These are phyloP conservation scores for Mikania micrantha DNA, from an alignment of 129 eudicot species.

Conservation along the genomic window DNA sequence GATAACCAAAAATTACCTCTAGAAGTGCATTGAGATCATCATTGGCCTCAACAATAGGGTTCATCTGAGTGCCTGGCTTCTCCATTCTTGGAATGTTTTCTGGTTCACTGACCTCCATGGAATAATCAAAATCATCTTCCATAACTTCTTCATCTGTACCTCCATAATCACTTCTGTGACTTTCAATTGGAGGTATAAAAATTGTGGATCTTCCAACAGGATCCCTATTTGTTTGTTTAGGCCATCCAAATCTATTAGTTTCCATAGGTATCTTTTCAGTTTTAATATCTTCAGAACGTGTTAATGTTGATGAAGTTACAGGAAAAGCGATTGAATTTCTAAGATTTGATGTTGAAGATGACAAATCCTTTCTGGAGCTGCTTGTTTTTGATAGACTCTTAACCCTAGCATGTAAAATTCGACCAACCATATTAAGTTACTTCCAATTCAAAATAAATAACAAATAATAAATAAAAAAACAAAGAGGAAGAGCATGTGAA, in stretches of 20 bases:
- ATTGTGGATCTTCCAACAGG: constrained; percentile 29
- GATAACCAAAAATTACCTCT: constrained; percentile 30
- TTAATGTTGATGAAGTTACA: constrained; percentile 15
- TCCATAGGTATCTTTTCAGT: constrained; percentile 11
- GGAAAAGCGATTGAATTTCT: constrained; percentile 38
- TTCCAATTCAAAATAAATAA: not conserved
- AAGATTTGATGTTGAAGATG: constrained; percentile 36
- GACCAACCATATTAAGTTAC: constrained; percentile 13
- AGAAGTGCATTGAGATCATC: constrained; percentile 42
- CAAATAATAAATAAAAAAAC: too few species aligned
- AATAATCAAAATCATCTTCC: constrained; percentile 41
- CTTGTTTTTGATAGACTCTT: constrained; percentile 73
- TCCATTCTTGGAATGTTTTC: constrained; percentile 15
- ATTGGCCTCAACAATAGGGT: constrained; percentile 19
- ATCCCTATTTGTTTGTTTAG: constrained; percentile 35
- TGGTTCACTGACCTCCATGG: constrained; percentile 21
- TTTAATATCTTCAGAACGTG: constrained; percentile 31
- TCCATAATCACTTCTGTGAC: constrained; percentile 23
- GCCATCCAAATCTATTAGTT: constrained; percentile 47
- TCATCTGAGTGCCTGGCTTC: constrained; percentile 18
- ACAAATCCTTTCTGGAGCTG: constrained; percentile 42
- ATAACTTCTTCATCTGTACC: constrained; percentile 23
- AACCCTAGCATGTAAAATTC: constrained; percentile 34
- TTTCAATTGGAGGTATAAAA: constrained; percentile 28
- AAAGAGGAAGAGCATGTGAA: not conserved